Percentiles rank a stretch among this genome's conserved stretches.
Conservation (phyloP, 257 asterid genomes). For the Cynanchum wilfordii region DNA sequence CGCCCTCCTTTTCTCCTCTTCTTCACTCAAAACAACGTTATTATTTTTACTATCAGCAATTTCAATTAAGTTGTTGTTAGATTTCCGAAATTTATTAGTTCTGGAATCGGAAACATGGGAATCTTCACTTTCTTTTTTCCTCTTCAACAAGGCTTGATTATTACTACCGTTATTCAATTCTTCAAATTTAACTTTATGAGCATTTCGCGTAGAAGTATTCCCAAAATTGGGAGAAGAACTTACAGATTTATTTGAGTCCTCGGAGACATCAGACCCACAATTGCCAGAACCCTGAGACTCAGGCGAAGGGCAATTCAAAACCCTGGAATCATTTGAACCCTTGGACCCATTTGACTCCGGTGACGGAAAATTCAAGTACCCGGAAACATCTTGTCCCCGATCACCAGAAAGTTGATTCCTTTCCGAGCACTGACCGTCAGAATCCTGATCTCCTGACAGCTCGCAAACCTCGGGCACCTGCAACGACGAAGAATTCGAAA, state of each 20-base stretch:
- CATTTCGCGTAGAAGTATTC: slow-evolving; percentile 36
- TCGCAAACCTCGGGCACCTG: slow-evolving; percentile 35
- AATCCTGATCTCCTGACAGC: slow-evolving; percentile 42
- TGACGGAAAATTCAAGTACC: slow-evolving; percentile 58
- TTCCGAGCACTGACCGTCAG: slow-evolving; percentile 38
- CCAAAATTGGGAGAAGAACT: slow-evolving; percentile 52
- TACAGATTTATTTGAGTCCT: slow-evolving; percentile 53
- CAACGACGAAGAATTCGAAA: slow-evolving; percentile 14
- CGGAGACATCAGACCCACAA: slow-evolving; percentile 48
- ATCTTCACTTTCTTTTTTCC: slow-evolving; percentile 59
- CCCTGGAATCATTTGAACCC: slow-evolving; percentile 39
- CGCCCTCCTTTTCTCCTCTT: slow-evolving; percentile 73
- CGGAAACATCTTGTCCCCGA: slow-evolving; percentile 26
- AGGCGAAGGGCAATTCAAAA: slow-evolving; percentile 53
- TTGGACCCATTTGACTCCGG: slow-evolving; percentile 80
- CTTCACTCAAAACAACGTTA: slow-evolving; percentile 40
- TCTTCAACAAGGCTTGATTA: slow-evolving; percentile 43
- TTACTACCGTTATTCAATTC: slow-evolving; percentile 24
- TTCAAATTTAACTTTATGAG: slow-evolving; percentile 52
- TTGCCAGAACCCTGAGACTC: slow-evolving; percentile 61
- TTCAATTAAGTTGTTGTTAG: slow-evolving; percentile 23
- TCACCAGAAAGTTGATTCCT: slow-evolving; percentile 45
- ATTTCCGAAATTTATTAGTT: slow-evolving; percentile 48
- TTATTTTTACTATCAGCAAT: slow-evolving; percentile 25
- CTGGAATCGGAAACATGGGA: slow-evolving; percentile 29